phyloP scores from a whole-genome alignment of 306 rosid species.

The Malus asiatica region DNA sequence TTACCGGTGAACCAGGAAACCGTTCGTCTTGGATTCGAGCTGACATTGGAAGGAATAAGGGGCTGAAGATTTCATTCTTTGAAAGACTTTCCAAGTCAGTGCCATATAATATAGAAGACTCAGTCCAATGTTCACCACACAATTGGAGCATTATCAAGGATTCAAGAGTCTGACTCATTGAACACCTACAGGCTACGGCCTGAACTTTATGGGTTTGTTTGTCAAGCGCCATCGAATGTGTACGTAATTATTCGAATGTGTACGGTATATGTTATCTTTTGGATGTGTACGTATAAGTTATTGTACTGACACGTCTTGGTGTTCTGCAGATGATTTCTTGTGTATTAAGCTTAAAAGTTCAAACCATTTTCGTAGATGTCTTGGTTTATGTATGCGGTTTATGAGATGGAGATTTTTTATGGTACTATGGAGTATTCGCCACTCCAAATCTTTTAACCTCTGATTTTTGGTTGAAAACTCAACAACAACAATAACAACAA shows the following conservation, averaged over 20 bases:
- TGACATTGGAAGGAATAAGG: constrained; percentile 14
- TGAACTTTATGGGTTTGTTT: too few species aligned
- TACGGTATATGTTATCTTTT: not conserved
- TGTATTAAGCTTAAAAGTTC: not conserved
- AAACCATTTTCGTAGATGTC: not conserved
- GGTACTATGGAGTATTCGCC: too few species aligned
- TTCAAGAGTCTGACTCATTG: not conserved
- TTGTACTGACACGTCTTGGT: not conserved
- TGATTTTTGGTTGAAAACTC: too few species aligned
- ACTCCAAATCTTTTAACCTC: too few species aligned
- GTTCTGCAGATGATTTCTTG: not conserved
- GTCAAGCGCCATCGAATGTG: not conserved
- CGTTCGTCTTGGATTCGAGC: constrained; percentile 15
- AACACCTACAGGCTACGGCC: not conserved
- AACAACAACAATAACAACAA: too few species aligned
- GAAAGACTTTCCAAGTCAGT: not conserved
- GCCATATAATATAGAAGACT: not conserved
- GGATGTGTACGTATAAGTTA: too few species aligned
- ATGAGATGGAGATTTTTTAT: not conserved
- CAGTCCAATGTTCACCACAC: not conserved
- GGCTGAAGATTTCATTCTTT: constrained; percentile 5
- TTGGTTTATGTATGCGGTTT: not conserved
- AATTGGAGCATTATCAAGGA: not conserved
- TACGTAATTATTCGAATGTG: not conserved
- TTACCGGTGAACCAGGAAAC: constrained; percentile 11